Percentiles rank a stretch among this genome's conserved stretches.
Conservation (phyloP, 1,284 basidiomycete species). For the Caloboletus inedulis region DNA sequence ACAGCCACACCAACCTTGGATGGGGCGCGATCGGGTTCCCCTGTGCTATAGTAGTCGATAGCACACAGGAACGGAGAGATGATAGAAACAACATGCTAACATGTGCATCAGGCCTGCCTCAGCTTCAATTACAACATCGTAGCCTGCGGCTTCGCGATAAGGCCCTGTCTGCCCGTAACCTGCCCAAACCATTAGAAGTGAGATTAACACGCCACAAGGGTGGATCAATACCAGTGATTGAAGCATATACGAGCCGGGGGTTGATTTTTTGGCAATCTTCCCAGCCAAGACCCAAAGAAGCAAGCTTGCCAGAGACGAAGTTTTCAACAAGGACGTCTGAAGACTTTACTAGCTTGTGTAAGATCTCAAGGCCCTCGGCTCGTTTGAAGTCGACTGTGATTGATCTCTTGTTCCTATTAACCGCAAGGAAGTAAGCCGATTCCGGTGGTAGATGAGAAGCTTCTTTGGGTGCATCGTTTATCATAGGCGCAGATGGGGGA, state of each 20-base stretch:
- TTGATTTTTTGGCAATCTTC: conserved; percentile 82
- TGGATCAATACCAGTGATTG: conserved; percentile 65
- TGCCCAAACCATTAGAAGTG: conserved; percentile 30
- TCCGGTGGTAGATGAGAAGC: conserved; percentile 78
- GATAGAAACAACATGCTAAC: conserved; percentile 40
- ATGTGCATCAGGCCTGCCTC: conserved; percentile 96
- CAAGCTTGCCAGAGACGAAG: conserved; percentile 81
- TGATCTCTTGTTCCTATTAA: conserved; percentile 88
- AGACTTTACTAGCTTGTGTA: conserved; percentile 68
- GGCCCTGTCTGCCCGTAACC: conserved; percentile 95
- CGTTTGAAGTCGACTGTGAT: conserved; percentile 88
- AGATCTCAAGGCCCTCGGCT: conserved; percentile 72
- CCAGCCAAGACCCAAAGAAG: conserved; percentile 82
- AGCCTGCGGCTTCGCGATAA: conserved; percentile 79
- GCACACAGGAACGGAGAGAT: conserved; percentile 7
- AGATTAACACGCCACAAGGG: neutral
- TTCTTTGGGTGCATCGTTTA: conserved; percentile 46
- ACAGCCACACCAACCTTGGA: conserved; percentile 91
- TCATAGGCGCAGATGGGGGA: conserved; percentile 71
- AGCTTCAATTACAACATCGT: conserved; percentile 89
- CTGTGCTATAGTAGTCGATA: conserved; percentile 56
- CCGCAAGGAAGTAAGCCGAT: conserved; percentile 89
- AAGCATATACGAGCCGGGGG: conserved; percentile 82
- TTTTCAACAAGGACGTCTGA: conserved; percentile 92
- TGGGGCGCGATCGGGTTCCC: conserved; percentile 84